Evolutionary conservation across 2,329 filamentous ascomycete species (phyloP).

Genomic region (Sphaerulina musiva): DNA sequence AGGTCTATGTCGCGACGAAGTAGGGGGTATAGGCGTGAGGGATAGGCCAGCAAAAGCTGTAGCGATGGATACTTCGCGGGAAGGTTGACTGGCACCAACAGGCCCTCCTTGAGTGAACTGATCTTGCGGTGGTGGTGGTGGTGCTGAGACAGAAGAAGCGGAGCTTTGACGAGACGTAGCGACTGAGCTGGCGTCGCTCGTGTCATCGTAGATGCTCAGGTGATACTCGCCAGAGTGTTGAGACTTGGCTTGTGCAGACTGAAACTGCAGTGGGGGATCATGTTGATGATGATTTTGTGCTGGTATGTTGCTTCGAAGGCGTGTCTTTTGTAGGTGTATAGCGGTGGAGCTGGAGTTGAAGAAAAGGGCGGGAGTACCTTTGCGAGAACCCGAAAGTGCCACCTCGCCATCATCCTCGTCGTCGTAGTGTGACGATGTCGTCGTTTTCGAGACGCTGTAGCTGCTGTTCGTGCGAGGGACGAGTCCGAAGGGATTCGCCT

Average conservation of each 20-base stretch:
- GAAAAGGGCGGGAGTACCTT: conserved; percentile 43
- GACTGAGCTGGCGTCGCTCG: conserved; percentile 18
- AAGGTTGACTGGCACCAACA: conserved; percentile 22
- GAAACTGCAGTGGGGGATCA: conserved; percentile 4
- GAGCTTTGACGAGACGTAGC: conserved; percentile 23
- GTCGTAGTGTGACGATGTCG: conserved; percentile 12
- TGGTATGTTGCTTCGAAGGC: conserved; percentile 29
- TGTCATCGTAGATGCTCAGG: conserved; percentile 19
- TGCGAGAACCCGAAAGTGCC: conserved; percentile 34
- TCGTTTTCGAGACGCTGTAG: conserved; percentile 9
- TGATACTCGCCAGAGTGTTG: conserved; percentile 27
- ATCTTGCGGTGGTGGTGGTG: conserved; percentile 12
- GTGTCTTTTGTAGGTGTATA: conserved; percentile 30
- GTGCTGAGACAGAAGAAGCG: conserved; percentile 18
- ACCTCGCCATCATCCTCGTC: conserved; percentile 35
- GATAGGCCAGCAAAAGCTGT: conserved; percentile 28
- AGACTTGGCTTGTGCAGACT: conserved; percentile 23
- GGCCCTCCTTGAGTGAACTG: conserved; percentile 19
- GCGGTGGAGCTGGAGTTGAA: conserved; percentile 30
- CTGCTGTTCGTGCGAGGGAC: conserved; percentile 9
- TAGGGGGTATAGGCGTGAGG: conserved; percentile 20
- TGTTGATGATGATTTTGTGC: conserved; percentile 13
- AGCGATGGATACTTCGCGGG: conserved; percentile 29
- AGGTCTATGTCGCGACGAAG: conserved; percentile 25
- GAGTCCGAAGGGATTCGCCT: conserved; percentile 33